phyloP scores from a whole-genome alignment of 495 filamentous ascomycete species.

The Penicillium dipodomyicola region DNA sequence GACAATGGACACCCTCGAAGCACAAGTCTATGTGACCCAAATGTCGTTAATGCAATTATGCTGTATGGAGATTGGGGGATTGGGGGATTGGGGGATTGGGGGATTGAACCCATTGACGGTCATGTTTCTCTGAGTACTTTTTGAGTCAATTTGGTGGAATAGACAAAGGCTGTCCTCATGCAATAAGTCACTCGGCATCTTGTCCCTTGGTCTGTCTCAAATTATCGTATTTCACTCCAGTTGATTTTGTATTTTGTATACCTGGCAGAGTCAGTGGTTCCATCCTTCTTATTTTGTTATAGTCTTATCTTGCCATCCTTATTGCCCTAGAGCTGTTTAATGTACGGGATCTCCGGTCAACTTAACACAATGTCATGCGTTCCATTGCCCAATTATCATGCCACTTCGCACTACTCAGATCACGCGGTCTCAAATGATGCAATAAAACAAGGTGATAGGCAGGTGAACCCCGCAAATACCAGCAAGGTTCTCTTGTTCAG shows the following conservation, averaged over 20 bases:
- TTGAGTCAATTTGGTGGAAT: no score
- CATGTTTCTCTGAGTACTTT: no score
- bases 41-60: no score
- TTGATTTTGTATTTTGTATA: not conserved
- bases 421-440: not conserved
- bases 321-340: not conserved
- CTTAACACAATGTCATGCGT: not conserved
- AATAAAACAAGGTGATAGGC: not conserved
- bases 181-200: no score
- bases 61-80: no score
- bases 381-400: constrained; percentile 1
- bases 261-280: not conserved
- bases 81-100: no score
- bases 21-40: no score
- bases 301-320: not conserved
- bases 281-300: not conserved
- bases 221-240: no score
- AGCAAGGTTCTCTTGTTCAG: not conserved
- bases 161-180: no score
- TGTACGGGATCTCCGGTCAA: not conserved
- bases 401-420: not conserved
- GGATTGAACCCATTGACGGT: no score
- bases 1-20: no score
- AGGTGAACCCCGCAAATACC: not conserved
- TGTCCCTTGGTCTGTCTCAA: no score